Evolutionary conservation across 495 filamentous ascomycete genomes (phyloP).

Genomic region (Penicillium cinerascens): DNA sequence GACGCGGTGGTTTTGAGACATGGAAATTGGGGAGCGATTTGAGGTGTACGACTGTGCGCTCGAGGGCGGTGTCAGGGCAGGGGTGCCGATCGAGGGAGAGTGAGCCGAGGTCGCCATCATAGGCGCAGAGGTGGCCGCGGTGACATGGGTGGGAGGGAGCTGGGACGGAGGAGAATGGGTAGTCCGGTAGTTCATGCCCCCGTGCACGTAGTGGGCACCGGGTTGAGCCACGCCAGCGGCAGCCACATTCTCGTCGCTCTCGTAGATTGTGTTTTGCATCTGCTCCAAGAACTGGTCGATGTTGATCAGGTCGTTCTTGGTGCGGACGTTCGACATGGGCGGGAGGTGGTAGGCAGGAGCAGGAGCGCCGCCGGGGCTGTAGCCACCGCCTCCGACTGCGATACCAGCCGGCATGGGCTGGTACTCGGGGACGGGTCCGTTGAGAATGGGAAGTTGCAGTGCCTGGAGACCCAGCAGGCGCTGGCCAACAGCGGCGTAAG

Average conservation of each 20-base stretch:
- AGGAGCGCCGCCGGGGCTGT: slow-evolving; percentile 42
- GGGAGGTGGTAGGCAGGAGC: slow-evolving; percentile 70
- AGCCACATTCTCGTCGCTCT: slow-evolving; percentile 75
- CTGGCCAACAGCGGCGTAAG: slow-evolving; percentile 77
- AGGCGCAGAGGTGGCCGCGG: slow-evolving; percentile 55
- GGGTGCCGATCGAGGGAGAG: slow-evolving; percentile 59
- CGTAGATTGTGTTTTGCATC: slow-evolving; percentile 91
- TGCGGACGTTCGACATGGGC: slow-evolving; percentile 78
- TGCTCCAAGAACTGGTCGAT: slow-evolving; percentile 92
- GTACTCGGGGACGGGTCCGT: slow-evolving; percentile 63
- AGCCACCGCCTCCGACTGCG: slow-evolving; percentile 53
- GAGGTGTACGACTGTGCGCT: slow-evolving; percentile 81
- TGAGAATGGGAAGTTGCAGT: slow-evolving; percentile 64
- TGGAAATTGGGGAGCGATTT: slow-evolving; percentile 74
- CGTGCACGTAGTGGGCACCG: slow-evolving; percentile 60
- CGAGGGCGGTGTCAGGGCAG: slow-evolving; percentile 87
- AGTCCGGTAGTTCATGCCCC: slow-evolving; percentile 59
- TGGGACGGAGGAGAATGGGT: slow-evolving; percentile 67
- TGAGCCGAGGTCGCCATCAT: slow-evolving; percentile 55
- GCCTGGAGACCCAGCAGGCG: slow-evolving; percentile 71
- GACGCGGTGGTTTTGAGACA: slow-evolving; percentile 54
- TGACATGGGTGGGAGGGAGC: slow-evolving; percentile 52
- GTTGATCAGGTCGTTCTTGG: slow-evolving; percentile 86
- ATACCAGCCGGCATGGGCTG: slow-evolving; percentile 54
- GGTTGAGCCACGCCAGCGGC: slow-evolving; percentile 71